phyloP scores from a whole-genome alignment of 2,329 filamentous ascomycete genomes.

The Penicillium vulpinum region DNA sequence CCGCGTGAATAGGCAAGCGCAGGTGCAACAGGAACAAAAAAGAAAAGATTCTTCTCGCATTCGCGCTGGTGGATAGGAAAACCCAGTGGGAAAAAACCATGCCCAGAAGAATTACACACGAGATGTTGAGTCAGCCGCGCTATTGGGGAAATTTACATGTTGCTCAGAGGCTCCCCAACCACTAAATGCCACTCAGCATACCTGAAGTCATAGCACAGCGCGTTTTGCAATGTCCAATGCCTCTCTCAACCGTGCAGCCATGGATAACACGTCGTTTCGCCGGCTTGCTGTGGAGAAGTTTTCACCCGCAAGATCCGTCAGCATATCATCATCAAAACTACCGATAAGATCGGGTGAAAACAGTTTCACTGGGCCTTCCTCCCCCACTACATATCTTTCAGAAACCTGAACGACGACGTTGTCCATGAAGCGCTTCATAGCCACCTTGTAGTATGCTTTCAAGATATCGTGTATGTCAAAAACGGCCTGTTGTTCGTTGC shows the following conservation, averaged over 20 bases:
- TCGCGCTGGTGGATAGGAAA: neutral
- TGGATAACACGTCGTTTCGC: conserved; percentile 46
- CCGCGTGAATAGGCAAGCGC: too few species aligned
- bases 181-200: neutral
- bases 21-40: too few species aligned
- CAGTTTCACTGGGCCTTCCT: conserved; percentile 53
- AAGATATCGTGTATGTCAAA: conserved; percentile 3
- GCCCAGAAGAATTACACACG: neutral
- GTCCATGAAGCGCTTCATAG: conserved; percentile 63
- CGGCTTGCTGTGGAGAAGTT: conserved; percentile 43
- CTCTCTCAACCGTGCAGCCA: conserved; percentile 47
- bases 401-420: conserved; percentile 59
- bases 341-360: conserved; percentile 55
- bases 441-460: conserved; percentile 39
- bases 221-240: conserved; percentile 30
- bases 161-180: too few species aligned
- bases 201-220: neutral
- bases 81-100: neutral
- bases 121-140: neutral
- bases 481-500: conserved; percentile 43
- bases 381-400: conserved; percentile 55
- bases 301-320: conserved; percentile 62
- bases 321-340: conserved; percentile 49
- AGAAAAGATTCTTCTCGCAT: too few species aligned
- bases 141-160: too few species aligned